Conservation (phyloP, 208 protist species). For the Trypanosoma congolense region DNA sequence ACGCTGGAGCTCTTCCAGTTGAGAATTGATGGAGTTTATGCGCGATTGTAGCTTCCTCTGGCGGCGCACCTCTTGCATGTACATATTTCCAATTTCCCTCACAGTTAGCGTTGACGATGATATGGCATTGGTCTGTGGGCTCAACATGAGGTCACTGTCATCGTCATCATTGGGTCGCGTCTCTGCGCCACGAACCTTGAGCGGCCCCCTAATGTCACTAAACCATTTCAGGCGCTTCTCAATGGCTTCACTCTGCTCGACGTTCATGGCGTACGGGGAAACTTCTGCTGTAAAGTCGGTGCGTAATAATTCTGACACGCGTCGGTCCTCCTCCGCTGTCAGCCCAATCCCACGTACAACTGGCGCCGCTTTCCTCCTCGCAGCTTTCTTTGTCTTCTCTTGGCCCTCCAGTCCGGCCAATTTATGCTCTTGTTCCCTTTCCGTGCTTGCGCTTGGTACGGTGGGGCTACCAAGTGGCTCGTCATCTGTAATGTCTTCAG, state of each 20-base stretch:
- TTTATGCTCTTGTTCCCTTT: background rate
- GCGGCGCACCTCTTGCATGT: slow-evolving; percentile 29
- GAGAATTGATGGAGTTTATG: slow-evolving; percentile 35
- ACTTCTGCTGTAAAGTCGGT: slow-evolving; percentile 8
- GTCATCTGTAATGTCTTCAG: background rate
- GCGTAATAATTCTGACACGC: slow-evolving; percentile 38
- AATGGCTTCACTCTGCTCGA: slow-evolving; percentile 6
- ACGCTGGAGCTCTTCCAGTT: slow-evolving; percentile 27
- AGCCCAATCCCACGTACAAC: slow-evolving; percentile 23
- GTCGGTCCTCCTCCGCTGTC: slow-evolving; percentile 31
- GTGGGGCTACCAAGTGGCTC: background rate
- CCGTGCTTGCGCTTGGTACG: background rate
- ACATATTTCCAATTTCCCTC: slow-evolving; percentile 36
- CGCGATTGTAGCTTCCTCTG: slow-evolving; percentile 11
- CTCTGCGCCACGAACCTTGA: slow-evolving; percentile 8
- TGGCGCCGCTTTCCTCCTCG: background rate
- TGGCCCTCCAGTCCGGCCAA: background rate
- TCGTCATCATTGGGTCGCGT: slow-evolving; percentile 1
- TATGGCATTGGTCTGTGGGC: background rate
- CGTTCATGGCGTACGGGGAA: slow-evolving; percentile 16
- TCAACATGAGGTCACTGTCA: slow-evolving; percentile 8
- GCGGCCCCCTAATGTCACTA: slow-evolving; percentile 11
- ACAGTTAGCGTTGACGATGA: slow-evolving; percentile 2
- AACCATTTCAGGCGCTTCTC: slow-evolving; percentile 30
- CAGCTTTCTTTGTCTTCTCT: background rate